Evolutionary conservation across 2,329 filamentous ascomycete species (phyloP).

Genomic region (Penicillium occitanis): DNA sequence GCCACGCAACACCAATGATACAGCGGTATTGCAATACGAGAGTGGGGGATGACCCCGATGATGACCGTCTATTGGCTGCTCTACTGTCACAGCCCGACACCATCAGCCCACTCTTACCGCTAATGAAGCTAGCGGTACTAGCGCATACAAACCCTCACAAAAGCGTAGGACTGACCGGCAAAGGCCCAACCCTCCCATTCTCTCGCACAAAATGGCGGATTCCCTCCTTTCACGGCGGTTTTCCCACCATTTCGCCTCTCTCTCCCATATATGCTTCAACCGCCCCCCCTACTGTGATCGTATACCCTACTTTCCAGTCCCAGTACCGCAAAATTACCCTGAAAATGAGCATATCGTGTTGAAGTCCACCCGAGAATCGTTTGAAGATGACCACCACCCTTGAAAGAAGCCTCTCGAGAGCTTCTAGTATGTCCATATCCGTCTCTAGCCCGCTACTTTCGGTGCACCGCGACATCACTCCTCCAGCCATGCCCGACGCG

Average conservation of each 20-base stretch:
- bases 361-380: not conserved
- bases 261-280: not conserved
- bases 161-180: slow-evolving; percentile 11
- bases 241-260: not conserved
- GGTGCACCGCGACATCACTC: slow-evolving; percentile 36
- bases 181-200: slow-evolving; percentile 4
- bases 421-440: slow-evolving; percentile 39
- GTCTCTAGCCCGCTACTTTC: slow-evolving; percentile 39
- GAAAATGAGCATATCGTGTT: slow-evolving; percentile 5
- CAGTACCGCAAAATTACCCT: not conserved
- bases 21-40: not conserved
- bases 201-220: not conserved
- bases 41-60: not conserved
- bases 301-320: not conserved
- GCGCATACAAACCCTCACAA: not conserved
- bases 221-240: not conserved
- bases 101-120: slow-evolving; percentile 3
- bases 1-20: slow-evolving; percentile 6
- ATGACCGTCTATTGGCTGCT: not conserved
- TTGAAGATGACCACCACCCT: slow-evolving; percentile 36
- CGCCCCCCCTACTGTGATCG: not conserved
- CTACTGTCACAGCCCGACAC: not conserved
- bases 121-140: slow-evolving; percentile 6
- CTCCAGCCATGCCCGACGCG: slow-evolving; percentile 36
- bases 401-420: slow-evolving; percentile 39